These are phyloP conservation scores for Sporobolomyces roseus DNA, from an alignment of 768 basidiomycete genomes.

Conservation along the genomic window DNA sequence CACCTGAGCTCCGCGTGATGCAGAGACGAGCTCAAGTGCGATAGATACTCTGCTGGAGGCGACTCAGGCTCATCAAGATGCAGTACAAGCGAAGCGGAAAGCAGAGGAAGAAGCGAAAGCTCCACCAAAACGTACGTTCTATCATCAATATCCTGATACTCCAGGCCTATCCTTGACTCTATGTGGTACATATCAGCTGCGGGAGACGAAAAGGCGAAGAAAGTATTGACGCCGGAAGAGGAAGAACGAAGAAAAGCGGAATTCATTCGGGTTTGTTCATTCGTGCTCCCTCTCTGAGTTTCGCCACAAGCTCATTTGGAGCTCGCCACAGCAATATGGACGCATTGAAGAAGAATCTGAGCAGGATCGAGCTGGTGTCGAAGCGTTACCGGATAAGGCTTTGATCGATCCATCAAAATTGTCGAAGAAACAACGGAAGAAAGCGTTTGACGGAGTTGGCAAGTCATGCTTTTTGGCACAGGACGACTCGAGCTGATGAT, in stretches of 20 bases:
- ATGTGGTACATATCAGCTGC: too few species aligned
- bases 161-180: too few species aligned
- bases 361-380: conserved; percentile 13
- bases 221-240: conserved; percentile 25
- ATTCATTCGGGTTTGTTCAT: conserved; percentile 9
- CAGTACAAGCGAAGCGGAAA: not conserved
- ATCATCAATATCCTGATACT: too few species aligned
- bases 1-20: not conserved
- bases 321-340: conserved; percentile 26
- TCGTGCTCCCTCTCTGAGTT: too few species aligned
- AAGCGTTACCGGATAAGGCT: conserved; percentile 15
- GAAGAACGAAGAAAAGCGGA: conserved; percentile 27
- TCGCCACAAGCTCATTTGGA: too few species aligned
- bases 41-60: conserved; percentile 21
- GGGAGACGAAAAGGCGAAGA: conserved; percentile 1
- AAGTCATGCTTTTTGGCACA: not conserved
- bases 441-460: conserved; percentile 39
- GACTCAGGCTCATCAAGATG: conserved; percentile 16
- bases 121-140: conserved; percentile 17
- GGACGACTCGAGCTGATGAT: not conserved
- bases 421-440: conserved; percentile 39
- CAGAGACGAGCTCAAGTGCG: not conserved
- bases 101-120: conserved; percentile 21
- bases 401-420: conserved; percentile 14
- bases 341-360: conserved; percentile 29